These are phyloP conservation scores for Aegilops tauschii DNA, from an alignment of 176 grass and related monocot species.

Conservation along the genomic window DNA sequence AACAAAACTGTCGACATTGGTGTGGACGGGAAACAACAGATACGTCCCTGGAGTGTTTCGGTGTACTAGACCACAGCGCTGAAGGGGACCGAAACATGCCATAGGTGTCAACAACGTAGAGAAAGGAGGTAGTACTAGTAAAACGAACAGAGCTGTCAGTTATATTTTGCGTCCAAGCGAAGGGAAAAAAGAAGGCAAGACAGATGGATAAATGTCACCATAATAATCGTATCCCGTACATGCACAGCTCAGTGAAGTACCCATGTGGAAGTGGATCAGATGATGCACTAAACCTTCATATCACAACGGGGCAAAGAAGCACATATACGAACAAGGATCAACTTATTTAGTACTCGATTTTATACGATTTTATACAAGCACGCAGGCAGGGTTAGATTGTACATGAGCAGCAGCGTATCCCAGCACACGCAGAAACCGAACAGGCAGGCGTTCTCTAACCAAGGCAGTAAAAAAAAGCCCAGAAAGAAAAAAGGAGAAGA, in stretches of 20 bases:
- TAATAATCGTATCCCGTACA: no score
- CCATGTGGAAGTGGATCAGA: no score
- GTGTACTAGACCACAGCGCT: background rate
- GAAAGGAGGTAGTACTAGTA: background rate
- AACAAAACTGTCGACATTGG: background rate
- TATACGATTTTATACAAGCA: background rate
- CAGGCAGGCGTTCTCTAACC: slow-evolving; percentile 6
- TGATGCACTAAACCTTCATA: no score
- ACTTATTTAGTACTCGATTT: background rate
- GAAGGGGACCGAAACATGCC: background rate
- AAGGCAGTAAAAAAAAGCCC: slow-evolving; percentile 2
- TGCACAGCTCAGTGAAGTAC: no score
- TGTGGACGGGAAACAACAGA: background rate
- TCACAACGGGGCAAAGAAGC: no score
- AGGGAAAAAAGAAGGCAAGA: background rate
- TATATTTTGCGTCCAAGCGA: background rate
- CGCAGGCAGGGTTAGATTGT: background rate
- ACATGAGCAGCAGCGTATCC: background rate
- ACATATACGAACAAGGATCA: background rate
- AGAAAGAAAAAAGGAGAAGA: background rate
- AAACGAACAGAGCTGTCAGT: background rate
- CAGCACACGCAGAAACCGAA: background rate
- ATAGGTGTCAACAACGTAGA: background rate
- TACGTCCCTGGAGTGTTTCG: background rate
- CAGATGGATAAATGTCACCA: background rate